phyloP scores from a whole-genome alignment of 2,329 filamentous ascomycete genomes.

The Orbilia blumenaviensis region DNA sequence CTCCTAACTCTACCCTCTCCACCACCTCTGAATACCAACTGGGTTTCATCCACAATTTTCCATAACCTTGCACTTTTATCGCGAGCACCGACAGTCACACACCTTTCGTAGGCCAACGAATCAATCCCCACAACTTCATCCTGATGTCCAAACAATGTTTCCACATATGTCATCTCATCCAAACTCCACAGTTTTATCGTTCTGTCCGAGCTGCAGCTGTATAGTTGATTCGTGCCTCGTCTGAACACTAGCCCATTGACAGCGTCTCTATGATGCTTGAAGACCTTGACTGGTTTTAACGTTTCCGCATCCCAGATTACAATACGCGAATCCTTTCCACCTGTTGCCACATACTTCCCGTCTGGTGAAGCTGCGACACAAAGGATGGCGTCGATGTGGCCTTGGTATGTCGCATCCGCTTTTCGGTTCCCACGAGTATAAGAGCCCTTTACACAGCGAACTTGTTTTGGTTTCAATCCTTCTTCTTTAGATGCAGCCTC shows the following conservation, averaged over 20 bases:
- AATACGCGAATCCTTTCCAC: constrained; percentile 82
- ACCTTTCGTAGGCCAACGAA: constrained; percentile 83
- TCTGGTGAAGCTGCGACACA: constrained; percentile 86
- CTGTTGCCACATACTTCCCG: constrained; percentile 89
- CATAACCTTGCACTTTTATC: constrained; percentile 92
- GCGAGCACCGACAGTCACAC: constrained; percentile 86
- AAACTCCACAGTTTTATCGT: constrained; percentile 96
- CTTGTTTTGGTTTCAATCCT: constrained; percentile 70
- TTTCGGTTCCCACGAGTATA: constrained; percentile 62
- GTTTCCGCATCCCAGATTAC: constrained; percentile 87
- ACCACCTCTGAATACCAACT: constrained; percentile 92
- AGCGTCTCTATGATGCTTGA: constrained; percentile 89
- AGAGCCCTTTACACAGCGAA: constrained; percentile 70
- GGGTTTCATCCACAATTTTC: constrained; percentile 95
- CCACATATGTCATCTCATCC: constrained; percentile 90
- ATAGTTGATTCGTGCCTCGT: constrained; percentile 87
- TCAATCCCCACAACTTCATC: constrained; percentile 87
- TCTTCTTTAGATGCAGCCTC: constrained; percentile 62
- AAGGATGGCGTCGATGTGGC: constrained; percentile 82
- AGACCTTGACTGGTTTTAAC: constrained; percentile 80
- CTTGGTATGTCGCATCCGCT: constrained; percentile 74
- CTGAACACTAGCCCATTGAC: constrained; percentile 87
- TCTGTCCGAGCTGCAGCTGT: constrained; percentile 87
- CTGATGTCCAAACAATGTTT: constrained; percentile 95
- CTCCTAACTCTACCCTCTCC: constrained; percentile 64